Evolutionary conservation across 2,329 filamentous ascomycete species (phyloP).

Genomic region (Corynespora cassiicola): DNA sequence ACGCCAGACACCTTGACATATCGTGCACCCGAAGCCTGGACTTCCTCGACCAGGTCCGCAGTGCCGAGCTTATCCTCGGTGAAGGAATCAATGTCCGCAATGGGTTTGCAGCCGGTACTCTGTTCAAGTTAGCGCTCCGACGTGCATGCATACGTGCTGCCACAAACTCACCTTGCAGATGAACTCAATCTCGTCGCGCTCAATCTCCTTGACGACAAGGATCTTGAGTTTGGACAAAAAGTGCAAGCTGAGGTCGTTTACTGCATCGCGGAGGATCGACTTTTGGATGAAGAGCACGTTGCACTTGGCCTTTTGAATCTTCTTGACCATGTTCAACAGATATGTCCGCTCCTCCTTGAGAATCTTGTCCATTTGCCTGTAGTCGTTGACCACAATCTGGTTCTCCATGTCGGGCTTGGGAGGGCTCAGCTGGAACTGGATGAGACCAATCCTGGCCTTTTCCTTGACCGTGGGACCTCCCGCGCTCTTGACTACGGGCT

Average conservation of each 20-base stretch:
- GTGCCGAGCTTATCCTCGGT: constrained; percentile 97
- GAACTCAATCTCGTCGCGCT: constrained; percentile 98
- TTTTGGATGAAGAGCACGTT: constrained; percentile 99
- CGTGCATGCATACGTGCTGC: background rate
- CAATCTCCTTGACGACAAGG: constrained; percentile 94
- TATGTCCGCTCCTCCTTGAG: constrained; percentile 99
- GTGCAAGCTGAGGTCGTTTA: constrained; percentile 96
- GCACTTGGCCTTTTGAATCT: constrained; percentile 99
- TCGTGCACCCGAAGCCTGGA: constrained; percentile 83
- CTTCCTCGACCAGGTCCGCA: constrained; percentile 93
- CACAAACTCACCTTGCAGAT: constrained; percentile 75
- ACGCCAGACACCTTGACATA: constrained; percentile 96
- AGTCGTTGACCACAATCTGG: constrained; percentile 98
- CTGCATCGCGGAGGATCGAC: constrained; percentile 94
- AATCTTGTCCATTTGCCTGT: constrained; percentile 99
- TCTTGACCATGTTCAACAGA: constrained; percentile 98
- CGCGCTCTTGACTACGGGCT: constrained; percentile 91
- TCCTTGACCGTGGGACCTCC: constrained; percentile 92
- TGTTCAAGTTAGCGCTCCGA: constrained; percentile 29
- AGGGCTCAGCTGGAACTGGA: constrained; percentile 98
- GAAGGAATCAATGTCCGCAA: constrained; percentile 98
- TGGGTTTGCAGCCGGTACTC: constrained; percentile 97
- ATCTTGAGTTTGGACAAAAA: constrained; percentile 98
- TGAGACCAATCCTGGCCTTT: constrained; percentile 95
- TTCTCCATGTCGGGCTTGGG: constrained; percentile 99